Evolutionary conservation across 2,329 filamentous ascomycete genomes (phyloP).

Genomic region (Lachnellula cervina): DNA sequence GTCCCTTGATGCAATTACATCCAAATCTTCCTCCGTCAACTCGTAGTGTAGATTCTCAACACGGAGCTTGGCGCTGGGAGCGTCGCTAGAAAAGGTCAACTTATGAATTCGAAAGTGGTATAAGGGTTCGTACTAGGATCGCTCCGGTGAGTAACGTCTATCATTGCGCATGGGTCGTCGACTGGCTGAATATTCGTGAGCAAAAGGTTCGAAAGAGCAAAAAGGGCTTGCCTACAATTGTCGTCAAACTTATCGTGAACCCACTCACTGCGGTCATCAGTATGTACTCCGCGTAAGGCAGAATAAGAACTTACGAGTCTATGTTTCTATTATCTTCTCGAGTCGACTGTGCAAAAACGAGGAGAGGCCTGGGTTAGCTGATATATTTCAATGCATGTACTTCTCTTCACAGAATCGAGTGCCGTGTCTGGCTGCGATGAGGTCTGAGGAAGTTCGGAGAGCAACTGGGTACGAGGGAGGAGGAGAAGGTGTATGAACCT

Average conservation of each 20-base stretch:
- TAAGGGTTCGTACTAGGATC: slow-evolving; percentile 22
- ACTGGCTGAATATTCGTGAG: slow-evolving; percentile 25
- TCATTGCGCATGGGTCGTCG: slow-evolving; percentile 23
- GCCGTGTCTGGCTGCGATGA: slow-evolving; percentile 25
- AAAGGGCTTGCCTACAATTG: slow-evolving; percentile 42
- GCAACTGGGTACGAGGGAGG: slow-evolving; percentile 29
- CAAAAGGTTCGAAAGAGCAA: slow-evolving; percentile 4
- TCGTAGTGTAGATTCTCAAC: slow-evolving; percentile 94
- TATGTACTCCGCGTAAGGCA: background rate
- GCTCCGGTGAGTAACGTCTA: slow-evolving; percentile 29
- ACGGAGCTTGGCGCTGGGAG: slow-evolving; percentile 64
- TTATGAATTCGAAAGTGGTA: background rate
- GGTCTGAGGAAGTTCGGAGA: slow-evolving; percentile 34
- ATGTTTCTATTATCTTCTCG: slow-evolving; percentile 61
- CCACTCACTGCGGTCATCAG: slow-evolving; percentile 67
- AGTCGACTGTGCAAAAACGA: slow-evolving; percentile 49
- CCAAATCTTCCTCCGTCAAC: slow-evolving; percentile 75
- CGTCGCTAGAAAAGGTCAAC: slow-evolving; percentile 35
- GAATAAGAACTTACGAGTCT: slow-evolving; percentile 54
- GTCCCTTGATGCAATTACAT: slow-evolving; percentile 47
- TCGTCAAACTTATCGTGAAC: slow-evolving; percentile 88
- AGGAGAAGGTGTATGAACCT: slow-evolving; percentile 35
- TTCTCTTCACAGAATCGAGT: slow-evolving; percentile 32
- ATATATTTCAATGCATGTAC: slow-evolving; percentile 38
- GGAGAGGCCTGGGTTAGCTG: slow-evolving; percentile 41